phyloP scores from a whole-genome alignment of 2,329 filamentous ascomycete genomes.

The Aspergillus ustus region DNA sequence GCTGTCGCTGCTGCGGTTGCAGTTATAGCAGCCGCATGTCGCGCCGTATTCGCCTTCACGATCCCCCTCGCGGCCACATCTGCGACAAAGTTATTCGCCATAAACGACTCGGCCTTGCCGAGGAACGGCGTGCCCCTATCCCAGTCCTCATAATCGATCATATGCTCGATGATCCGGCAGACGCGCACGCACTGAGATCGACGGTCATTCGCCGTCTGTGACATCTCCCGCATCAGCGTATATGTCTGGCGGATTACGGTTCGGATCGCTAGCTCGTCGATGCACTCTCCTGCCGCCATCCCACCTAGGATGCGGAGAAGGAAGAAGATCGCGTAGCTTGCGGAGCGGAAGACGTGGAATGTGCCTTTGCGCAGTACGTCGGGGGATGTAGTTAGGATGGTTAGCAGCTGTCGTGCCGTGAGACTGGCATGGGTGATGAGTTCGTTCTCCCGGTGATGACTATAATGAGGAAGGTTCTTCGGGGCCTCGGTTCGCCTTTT shows the following conservation, averaged over 20 bases:
- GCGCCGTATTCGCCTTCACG: background rate
- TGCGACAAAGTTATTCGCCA: background rate
- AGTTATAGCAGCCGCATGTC: background rate
- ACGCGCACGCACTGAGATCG: background rate
- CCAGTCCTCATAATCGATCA: conserved; percentile 3
- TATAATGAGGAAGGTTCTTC: background rate
- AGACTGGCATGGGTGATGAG: background rate
- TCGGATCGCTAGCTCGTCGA: background rate
- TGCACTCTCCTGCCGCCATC: background rate
- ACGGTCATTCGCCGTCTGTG: background rate
- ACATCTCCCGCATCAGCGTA: background rate
- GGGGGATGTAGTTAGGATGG: background rate
- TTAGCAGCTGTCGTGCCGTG: background rate
- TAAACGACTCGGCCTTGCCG: conserved; percentile 5
- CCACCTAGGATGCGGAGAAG: background rate
- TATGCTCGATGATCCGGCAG: conserved; percentile 2
- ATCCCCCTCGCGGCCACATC: conserved; percentile 4
- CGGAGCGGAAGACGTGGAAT: background rate
- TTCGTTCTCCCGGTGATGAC: background rate
- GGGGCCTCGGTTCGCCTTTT: background rate
- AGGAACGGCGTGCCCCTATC: background rate
- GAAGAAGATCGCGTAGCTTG: conserved; percentile 6
- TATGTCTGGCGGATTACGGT: background rate
- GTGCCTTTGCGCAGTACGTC: background rate
- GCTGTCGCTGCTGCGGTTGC: too few species aligned